Evolutionary conservation across 2,329 filamentous ascomycete genomes (phyloP).

Genomic region (Phyllosticta citriasiana): DNA sequence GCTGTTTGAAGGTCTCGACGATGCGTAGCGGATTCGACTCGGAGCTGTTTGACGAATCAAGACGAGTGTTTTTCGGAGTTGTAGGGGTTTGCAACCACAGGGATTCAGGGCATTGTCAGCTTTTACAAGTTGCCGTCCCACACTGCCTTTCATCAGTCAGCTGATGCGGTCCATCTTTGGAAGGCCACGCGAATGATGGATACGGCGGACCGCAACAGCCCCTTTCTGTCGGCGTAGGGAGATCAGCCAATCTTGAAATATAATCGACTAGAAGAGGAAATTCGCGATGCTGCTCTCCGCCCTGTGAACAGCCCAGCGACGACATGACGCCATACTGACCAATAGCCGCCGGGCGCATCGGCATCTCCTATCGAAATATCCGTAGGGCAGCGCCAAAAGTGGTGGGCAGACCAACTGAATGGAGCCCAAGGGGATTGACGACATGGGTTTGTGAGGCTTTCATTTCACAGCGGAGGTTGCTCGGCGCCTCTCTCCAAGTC

Average conservation of each 20-base stretch:
- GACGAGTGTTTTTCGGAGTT: neutral
- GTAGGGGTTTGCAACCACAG: neutral
- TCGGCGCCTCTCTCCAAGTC: neutral
- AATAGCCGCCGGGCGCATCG: neutral
- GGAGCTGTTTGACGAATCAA: neutral
- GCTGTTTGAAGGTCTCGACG: constrained; percentile 35
- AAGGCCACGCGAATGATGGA: neutral
- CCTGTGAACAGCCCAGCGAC: neutral
- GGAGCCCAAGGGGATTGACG: neutral
- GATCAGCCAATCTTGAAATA: neutral
- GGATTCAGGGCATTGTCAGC: neutral
- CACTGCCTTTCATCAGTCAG: neutral
- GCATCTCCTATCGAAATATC: neutral
- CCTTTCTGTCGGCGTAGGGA: neutral
- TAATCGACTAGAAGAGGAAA: neutral
- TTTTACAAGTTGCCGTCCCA: neutral
- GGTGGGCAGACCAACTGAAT: neutral
- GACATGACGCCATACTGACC: neutral
- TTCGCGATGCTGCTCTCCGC: neutral
- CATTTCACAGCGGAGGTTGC: neutral
- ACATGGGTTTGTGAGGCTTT: neutral
- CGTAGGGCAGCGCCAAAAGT: neutral
- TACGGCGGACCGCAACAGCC: neutral
- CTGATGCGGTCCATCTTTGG: neutral
- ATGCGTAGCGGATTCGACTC: neutral